Conservation (phyloP, 805 yeast species). For the Cyberlindnera mississippiensis region DNA sequence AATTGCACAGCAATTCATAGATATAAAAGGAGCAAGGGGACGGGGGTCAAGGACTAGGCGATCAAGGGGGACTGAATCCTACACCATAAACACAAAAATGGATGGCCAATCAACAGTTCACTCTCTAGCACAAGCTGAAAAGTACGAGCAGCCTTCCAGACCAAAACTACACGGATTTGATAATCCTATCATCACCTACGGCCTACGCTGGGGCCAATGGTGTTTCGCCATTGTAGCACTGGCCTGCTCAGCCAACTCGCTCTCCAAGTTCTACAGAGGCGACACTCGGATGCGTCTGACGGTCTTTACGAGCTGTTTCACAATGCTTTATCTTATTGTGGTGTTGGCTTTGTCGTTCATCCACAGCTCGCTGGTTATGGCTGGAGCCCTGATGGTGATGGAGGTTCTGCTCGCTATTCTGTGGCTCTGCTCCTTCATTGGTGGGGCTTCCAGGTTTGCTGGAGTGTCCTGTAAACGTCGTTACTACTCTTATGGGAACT, state of each 20-base stretch:
- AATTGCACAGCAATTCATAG: no score
- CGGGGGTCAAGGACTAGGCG: no score
- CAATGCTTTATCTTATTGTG: slow-evolving; percentile 27
- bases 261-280: slow-evolving; percentile 21
- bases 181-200: slow-evolving; percentile 14
- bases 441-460: slow-evolving; percentile 30
- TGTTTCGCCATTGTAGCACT: slow-evolving; percentile 28
- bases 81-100: neutral
- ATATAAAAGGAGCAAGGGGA: no score
- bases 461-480: slow-evolving; percentile 24
- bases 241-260: slow-evolving; percentile 28
- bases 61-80: no score
- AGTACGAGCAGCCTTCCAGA: slow-evolving; percentile 5
- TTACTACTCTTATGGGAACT: neutral
- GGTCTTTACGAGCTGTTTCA: slow-evolving; percentile 29
- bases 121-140: slow-evolving; percentile 20
- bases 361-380: slow-evolving; percentile 20
- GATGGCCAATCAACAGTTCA: slow-evolving; percentile 25
- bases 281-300: slow-evolving; percentile 31
- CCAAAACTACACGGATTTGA: neutral
- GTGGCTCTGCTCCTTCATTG: slow-evolving; percentile 35
- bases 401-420: slow-evolving; percentile 29
- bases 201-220: slow-evolving; percentile 25
- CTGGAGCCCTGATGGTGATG: slow-evolving; percentile 26
- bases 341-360: slow-evolving; percentile 21